These are phyloP conservation scores for Capronia coronata DNA, from an alignment of 2,329 filamentous ascomycete species.

Conservation along the genomic window DNA sequence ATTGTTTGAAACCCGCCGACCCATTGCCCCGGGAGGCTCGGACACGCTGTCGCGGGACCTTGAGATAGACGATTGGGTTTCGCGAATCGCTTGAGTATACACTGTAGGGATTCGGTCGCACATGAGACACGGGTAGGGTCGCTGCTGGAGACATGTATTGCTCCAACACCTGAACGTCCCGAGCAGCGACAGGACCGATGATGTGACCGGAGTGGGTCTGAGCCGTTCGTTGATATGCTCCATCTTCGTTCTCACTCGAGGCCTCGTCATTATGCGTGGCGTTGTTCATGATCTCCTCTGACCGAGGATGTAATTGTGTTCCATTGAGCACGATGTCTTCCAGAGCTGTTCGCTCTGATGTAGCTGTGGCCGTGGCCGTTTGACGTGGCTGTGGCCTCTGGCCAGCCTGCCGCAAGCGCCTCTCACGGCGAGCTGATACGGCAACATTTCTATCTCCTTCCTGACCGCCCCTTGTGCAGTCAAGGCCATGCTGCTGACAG, in stretches of 20 bases:
- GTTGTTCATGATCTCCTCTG: neutral
- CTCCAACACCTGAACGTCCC: conserved; percentile 54
- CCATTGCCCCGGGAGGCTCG: conserved; percentile 35
- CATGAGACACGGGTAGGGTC: conserved; percentile 26
- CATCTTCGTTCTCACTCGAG: conserved; percentile 2
- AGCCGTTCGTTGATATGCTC: conserved; percentile 23
- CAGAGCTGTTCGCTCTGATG: neutral
- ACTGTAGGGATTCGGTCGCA: conserved; percentile 29
- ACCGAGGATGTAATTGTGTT: neutral
- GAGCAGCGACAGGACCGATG: conserved; percentile 53
- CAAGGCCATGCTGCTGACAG: neutral
- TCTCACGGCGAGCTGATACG: neutral
- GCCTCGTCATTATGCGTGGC: neutral
- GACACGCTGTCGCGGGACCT: conserved; percentile 4
- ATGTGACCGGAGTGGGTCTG: conserved; percentile 39
- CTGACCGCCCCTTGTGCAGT: neutral
- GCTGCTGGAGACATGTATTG: conserved; percentile 47
- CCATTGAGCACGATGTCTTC: conserved; percentile 2
- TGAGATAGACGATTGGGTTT: conserved; percentile 41
- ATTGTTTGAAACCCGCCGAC: conserved; percentile 46
- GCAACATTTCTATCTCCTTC: neutral
- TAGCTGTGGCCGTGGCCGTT: neutral
- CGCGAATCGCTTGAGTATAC: conserved; percentile 32
- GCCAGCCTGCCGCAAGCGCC: neutral
- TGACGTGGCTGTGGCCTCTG: neutral